These are phyloP conservation scores for Wallacemonas sp. DNA, from an alignment of 208 protist genomes.

Conservation along the genomic window DNA sequence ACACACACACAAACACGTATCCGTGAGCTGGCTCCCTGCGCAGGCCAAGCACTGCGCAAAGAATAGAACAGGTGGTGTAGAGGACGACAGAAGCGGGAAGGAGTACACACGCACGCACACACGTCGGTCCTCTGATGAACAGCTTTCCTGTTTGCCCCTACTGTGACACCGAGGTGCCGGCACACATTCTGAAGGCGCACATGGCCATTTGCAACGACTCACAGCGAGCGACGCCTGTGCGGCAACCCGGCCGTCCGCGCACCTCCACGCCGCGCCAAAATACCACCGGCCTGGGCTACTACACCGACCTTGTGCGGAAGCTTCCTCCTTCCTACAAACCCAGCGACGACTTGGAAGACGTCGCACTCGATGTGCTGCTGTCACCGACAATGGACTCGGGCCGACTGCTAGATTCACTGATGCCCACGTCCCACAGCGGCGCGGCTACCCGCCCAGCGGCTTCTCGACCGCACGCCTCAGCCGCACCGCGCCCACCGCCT, in stretches of 20 bases:
- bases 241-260: neutral
- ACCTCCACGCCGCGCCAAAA: neutral
- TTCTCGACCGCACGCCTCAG: no score
- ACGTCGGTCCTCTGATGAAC: slow-evolving; percentile 13
- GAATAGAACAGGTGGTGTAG: no score
- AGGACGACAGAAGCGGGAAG: no score
- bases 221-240: slow-evolving; percentile 1
- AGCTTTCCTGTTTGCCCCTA: slow-evolving; percentile 44
- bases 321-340: neutral
- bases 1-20: neutral
- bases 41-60: neutral
- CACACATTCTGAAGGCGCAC: slow-evolving; percentile 34
- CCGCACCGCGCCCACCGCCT: no score
- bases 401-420: neutral
- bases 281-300: neutral
- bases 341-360: neutral
- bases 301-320: neutral
- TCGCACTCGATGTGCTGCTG: neutral
- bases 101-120: neutral
- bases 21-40: neutral
- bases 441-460: no score
- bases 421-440: neutral
- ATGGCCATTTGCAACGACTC: slow-evolving; percentile 27
- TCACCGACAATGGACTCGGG: neutral
- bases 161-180: slow-evolving; percentile 32